Percentiles rank a stretch among this genome's conserved stretches.
Conservation (phyloP, 495 filamentous ascomycete species). For the Rhizodiscina lignyota region DNA sequence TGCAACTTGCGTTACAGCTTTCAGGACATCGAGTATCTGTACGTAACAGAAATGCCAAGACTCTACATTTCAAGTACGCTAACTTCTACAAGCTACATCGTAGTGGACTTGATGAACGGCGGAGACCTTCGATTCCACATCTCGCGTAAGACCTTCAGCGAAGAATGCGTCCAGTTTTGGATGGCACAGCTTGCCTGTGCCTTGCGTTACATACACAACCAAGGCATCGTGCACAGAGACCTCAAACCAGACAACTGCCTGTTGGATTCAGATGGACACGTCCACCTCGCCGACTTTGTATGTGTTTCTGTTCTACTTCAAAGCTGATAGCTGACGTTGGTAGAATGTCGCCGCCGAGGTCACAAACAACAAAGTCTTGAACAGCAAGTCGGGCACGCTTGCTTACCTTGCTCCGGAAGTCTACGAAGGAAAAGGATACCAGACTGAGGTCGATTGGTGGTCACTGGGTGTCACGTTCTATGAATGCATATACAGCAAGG, state of each 20-base stretch:
- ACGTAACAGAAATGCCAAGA: too few species aligned
- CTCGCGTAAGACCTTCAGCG: constrained; percentile 92
- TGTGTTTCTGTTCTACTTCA: too few species aligned
- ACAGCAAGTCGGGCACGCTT: constrained; percentile 90
- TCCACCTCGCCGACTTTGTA: constrained; percentile 97
- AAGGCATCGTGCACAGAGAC: constrained; percentile 90
- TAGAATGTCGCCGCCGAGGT: constrained; percentile 96
- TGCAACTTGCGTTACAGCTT: constrained; percentile 99
- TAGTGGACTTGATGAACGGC: constrained; percentile 96
- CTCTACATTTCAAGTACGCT: too few species aligned
- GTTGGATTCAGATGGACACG: constrained; percentile 84
- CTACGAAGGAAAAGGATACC: constrained; percentile 75
- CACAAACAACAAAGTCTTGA: constrained; percentile 60
- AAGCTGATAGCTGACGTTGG: too few species aligned
- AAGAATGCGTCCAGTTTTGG: constrained; percentile 95
- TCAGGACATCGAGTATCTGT: constrained; percentile 99
- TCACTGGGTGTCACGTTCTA: constrained; percentile 92
- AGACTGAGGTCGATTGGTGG: constrained; percentile 92
- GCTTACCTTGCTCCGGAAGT: constrained; percentile 96
- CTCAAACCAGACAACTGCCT: constrained; percentile 96
- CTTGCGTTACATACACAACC: constrained; percentile 74
- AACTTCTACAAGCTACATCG: constrained; percentile 59
- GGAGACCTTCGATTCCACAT: constrained; percentile 97
- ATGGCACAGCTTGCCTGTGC: constrained; percentile 88
- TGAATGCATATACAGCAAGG: constrained; percentile 98